phyloP scores from a whole-genome alignment of 345 rosid species.

The Pistacia integerrima region DNA sequence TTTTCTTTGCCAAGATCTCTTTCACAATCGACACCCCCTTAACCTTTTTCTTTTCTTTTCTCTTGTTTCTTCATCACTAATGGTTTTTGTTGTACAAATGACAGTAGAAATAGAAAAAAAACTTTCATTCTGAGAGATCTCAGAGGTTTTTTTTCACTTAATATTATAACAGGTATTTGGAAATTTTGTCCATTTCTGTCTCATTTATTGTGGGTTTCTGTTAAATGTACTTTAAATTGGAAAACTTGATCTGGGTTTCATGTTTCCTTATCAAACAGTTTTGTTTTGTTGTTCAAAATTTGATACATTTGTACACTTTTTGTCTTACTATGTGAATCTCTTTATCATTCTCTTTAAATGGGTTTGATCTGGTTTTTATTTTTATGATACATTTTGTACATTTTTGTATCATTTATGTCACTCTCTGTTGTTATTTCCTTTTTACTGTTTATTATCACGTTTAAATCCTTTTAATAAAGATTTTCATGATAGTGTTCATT shows the following conservation, averaged over 20 bases:
- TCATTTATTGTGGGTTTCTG: background rate
- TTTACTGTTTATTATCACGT: slow-evolving; percentile 7
- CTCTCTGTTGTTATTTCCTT: background rate
- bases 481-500: background rate
- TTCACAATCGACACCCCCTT: background rate
- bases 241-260: background rate
- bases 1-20: slow-evolving; percentile 9
- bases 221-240: background rate
- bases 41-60: background rate
- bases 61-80: background rate
- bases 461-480: background rate
- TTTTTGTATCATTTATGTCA: background rate
- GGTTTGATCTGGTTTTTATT: background rate
- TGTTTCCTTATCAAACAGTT: background rate
- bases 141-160: background rate
- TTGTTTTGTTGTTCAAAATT: background rate
- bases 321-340: background rate
- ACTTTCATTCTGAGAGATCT: slow-evolving; percentile 14
- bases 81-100: background rate
- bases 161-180: slow-evolving; percentile 13
- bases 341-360: background rate
- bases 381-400: background rate
- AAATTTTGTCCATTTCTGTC: slow-evolving; percentile 1
- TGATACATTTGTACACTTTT: background rate
- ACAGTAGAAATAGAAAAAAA: background rate